Base-by-base conservation (phyloP, 1,284 basidiomycete genomes). In the Ceraceosorus guamensis region DNA sequence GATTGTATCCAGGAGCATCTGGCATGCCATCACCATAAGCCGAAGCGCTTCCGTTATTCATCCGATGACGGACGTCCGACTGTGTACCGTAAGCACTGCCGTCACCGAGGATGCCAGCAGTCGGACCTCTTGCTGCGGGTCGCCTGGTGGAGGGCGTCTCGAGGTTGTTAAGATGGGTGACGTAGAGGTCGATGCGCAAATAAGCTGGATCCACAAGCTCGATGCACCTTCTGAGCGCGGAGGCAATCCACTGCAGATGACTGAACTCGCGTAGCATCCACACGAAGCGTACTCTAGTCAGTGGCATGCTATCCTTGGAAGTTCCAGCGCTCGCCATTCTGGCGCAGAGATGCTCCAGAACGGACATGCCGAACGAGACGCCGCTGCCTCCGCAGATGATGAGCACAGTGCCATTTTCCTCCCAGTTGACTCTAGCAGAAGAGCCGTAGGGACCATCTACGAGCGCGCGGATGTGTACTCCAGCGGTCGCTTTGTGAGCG, bases 191-290 rank as follows among this genome's bases (percentile, higher is more conserved):
- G 51, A 91, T 78, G 62, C 87, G 83, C 10, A 91, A 78, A 39
- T 83, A 80, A 3, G 82, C 78, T 2, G 78, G 65, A 0, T 83
- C 79, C 11, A 87, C 79, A 76, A 87, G 80, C 48, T 82, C 79
- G 69, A 84, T 82, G 74, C 87, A 90, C 33, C 82, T 80, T 31
- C 85, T 81, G 31, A 91, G 73, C 48, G 84, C 79, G 3, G 83
- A 80, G 0, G 88, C 87, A 53, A 86, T 85, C 89, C 89, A 91
- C 56, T 86, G 84, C 43, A 90, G 79, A 71, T 91, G 87, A 10
- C 87, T 82, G 70, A 86, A 89, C 71, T 91, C 89, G 51, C 87
- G 80, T 49, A 89, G 80, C 49, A 91, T 82, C 89, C 89, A 91
- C 3, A 91, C 82, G 64, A 91, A 89, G 30, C 88, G 81, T 0